A percentile compares a stretch with the other conserved stretches of the same genome.
phyloP scores from a whole-genome alignment of 202 grass and related monocot species.

The Hordeum pubiflorum region DNA sequence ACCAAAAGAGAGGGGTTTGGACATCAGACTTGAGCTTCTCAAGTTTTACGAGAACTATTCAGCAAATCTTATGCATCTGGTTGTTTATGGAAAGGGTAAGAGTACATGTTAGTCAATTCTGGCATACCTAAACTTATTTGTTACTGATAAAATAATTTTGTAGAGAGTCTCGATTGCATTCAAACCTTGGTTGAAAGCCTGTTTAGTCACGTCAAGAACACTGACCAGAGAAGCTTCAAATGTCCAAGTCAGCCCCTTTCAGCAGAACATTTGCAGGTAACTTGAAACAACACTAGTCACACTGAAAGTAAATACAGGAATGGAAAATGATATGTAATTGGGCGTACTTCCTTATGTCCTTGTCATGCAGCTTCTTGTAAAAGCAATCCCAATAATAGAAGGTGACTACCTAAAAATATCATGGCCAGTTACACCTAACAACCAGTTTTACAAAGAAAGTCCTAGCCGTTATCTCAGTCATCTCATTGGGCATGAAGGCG shows the following conservation, averaged over 20 bases:
- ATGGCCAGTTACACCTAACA: constrained; percentile 57
- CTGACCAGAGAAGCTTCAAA: constrained; percentile 42
- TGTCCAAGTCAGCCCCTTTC: constrained; percentile 54
- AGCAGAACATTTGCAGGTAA: constrained; percentile 64
- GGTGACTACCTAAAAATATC: constrained; percentile 57
- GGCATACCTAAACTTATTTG: constrained; percentile 1
- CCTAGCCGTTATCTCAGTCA: constrained; percentile 54
- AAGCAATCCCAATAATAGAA: constrained; percentile 63
- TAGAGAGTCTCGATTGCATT: constrained; percentile 66
- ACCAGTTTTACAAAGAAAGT: constrained; percentile 55
- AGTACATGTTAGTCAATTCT: constrained; percentile 12
- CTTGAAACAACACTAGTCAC: constrained; percentile 3
- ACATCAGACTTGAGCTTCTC: constrained; percentile 58
- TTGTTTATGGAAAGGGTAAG: constrained; percentile 75
- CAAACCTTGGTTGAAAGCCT: constrained; percentile 52
- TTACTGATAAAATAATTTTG: constrained; percentile 33
- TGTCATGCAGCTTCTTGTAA: constrained; percentile 52
- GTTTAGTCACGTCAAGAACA: constrained; percentile 48
- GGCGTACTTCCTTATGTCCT: background rate
- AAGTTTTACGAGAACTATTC: constrained; percentile 93
- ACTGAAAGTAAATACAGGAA: background rate
- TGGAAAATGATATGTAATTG: constrained; percentile 19
- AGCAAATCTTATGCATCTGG: constrained; percentile 78
- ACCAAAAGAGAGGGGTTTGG: constrained; percentile 68
- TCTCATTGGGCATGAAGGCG: constrained; percentile 73